Evolutionary conservation across 2,329 filamentous ascomycete species (phyloP), one percentile per base, ranked within the genome.

Genomic region (Penicillium sp.): DNA sequence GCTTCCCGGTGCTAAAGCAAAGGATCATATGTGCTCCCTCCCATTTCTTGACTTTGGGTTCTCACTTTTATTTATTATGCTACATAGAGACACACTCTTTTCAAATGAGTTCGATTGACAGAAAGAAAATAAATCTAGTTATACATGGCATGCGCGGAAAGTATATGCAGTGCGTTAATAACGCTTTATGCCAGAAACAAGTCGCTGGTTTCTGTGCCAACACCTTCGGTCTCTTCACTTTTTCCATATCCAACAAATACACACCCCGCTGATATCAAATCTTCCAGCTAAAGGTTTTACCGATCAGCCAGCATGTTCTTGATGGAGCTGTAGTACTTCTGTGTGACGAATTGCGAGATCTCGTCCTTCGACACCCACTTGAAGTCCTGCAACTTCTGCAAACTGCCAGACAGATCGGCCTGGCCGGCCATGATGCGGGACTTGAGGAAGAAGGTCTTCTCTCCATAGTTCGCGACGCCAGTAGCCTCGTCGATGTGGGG

Each of bases 341-440:
- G 74, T 27, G 83, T 77, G 45, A 97, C 83, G 62, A 82, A 80
- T 65, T 86, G 79, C 73, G 88, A 74, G 55, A 98, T 82, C 83
- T 99, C 95, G 60, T 96, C 91, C 75, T 89, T 93, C 24, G 90
- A 89, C 69, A 98, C 77, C 95, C 95, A 99, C 78, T 90, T 87
- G 79, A 95, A 99, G 73, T 97, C 91, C 53, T 82, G 81, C 53
- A 95, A 80, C 6, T 88, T 90, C 55, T 90, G 83, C 59, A 80
- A 79, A 77, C 95, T 96, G 57, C 80, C 81, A 60, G 80, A 79
- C 52, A 98, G 75, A 74, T 96, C 85, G 29, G 89, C 91, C 78
- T 98, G 95, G n/a, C 95, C 95, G 33, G 93, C 91, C 90, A 98
- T 91, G 74, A 99, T 98, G 62, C 95, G 86, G 50, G 87, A 90